Conservation (phyloP, 495 filamentous ascomycete species). For the Saxophila tyrrhenica region DNA sequence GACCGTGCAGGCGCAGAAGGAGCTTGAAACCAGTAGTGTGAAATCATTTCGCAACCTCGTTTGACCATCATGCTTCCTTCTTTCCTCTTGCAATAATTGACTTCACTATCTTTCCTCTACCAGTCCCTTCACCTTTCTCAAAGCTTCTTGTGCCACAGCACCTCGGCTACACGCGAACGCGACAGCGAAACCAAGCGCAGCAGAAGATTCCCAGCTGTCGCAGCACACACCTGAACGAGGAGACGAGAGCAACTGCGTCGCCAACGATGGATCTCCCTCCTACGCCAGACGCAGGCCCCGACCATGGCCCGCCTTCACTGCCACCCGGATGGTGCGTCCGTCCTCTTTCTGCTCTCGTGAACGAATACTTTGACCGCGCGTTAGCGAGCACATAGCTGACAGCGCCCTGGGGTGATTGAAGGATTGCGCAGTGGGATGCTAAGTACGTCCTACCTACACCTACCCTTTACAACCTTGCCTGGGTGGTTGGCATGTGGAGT, state of each 20-base stretch:
- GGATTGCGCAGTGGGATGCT: constrained; percentile 23
- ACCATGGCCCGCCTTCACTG: constrained; percentile 18
- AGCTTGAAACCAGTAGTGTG: not conserved
- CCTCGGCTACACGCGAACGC: too few species aligned
- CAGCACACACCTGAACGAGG: not conserved
- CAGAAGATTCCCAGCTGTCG: not conserved
- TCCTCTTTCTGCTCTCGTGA: not conserved
- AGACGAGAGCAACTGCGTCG: too few species aligned
- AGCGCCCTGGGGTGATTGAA: constrained; percentile 3
- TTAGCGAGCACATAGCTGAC: constrained; percentile 11
- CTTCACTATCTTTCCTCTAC: too few species aligned
- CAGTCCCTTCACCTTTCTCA: not conserved
- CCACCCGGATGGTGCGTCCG: constrained; percentile 22
- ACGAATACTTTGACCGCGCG: not conserved
- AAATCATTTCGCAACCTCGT: not conserved
- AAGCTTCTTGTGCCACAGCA: not conserved
- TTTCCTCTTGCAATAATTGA: too few species aligned
- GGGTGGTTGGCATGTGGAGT: too few species aligned
- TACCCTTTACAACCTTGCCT: not conserved
- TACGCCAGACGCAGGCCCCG: constrained; percentile 19
- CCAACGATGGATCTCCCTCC: constrained; percentile 13
- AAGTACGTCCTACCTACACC: constrained; percentile 10
- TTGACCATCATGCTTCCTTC: not conserved
- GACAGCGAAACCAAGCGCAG: not conserved
- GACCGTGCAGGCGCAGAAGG: not conserved